Percentiles rank a stretch among this genome's conserved stretches.
Evolutionary conservation across 2,329 filamentous ascomycete species (phyloP).

Genomic region (Alternaria solani): DNA sequence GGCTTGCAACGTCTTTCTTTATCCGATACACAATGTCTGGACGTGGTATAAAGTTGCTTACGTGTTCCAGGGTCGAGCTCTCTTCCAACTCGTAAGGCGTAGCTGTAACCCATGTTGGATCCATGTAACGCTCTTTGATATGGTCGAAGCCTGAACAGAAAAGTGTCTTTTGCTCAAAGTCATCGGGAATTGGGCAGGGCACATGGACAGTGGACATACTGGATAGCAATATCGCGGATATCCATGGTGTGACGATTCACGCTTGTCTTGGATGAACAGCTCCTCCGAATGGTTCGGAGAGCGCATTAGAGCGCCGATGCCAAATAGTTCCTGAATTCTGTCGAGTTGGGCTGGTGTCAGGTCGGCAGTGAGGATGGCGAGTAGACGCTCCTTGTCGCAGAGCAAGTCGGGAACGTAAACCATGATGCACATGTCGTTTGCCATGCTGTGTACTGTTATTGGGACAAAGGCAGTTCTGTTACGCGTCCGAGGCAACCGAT

Average conservation of each 20-base stretch:
- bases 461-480: background rate
- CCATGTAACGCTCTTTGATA: slow-evolving; percentile 5
- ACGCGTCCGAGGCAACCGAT: background rate
- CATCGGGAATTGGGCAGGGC: background rate
- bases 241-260: background rate
- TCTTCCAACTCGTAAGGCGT: slow-evolving; percentile 16
- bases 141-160: slow-evolving; percentile 7
- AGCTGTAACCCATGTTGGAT: slow-evolving; percentile 11
- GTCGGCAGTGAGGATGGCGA: slow-evolving; percentile 8
- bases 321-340: slow-evolving; percentile 15
- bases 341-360: slow-evolving; percentile 16
- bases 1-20: slow-evolving; percentile 7
- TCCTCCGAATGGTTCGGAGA: too few species aligned
- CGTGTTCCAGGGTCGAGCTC: background rate
- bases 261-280: too few species aligned
- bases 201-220: too few species aligned
- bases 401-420: slow-evolving; percentile 5
- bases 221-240: background rate
- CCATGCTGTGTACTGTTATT: background rate
- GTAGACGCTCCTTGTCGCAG: slow-evolving; percentile 5
- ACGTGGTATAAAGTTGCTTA: slow-evolving; percentile 8
- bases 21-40: slow-evolving; percentile 15
- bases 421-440: background rate
- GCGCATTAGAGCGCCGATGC: background rate
- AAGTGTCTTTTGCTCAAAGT: slow-evolving; percentile 6